These are phyloP conservation scores for Penicillium corylophilum DNA, from an alignment of 2,329 filamentous ascomycete genomes.

Conservation along the genomic window DNA sequence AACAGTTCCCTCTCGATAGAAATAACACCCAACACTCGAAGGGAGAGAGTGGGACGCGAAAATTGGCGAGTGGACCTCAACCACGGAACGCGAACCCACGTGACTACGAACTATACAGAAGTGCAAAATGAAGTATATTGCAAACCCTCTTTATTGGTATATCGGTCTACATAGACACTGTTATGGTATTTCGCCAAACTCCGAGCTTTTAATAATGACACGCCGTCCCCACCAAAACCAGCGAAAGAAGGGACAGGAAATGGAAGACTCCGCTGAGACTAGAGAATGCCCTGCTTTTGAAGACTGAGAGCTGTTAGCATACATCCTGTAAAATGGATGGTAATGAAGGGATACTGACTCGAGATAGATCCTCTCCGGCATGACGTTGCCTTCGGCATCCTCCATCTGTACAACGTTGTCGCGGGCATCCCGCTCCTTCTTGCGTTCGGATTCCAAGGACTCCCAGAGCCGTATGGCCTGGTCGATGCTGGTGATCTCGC, in stretches of 20 bases:
- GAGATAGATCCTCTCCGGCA: constrained; percentile 98
- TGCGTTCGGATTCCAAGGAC: constrained; percentile 84
- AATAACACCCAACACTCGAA: neutral
- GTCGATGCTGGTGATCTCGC: constrained; percentile 89
- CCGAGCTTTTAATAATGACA: constrained; percentile 28
- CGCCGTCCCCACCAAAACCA: constrained; percentile 2
- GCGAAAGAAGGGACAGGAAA: neutral
- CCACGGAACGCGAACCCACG: constrained; percentile 38
- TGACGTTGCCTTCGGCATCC: constrained; percentile 94
- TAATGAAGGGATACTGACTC: constrained; percentile 52
- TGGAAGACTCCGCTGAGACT: constrained; percentile 21
- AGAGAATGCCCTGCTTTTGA: constrained; percentile 85
- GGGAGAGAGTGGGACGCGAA: constrained; percentile 5
- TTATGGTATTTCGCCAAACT: constrained; percentile 29
- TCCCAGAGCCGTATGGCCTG: constrained; percentile 88
- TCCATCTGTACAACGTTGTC: constrained; percentile 97
- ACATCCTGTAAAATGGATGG: neutral
- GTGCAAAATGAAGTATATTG: neutral
- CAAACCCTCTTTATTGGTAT: neutral
- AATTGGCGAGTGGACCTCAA: constrained; percentile 16
- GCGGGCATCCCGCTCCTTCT: constrained; percentile 70
- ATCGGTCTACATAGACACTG: neutral
- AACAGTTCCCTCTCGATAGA: neutral
- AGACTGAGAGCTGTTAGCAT: constrained; percentile 49
- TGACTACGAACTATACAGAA: constrained; percentile 17